Conservation (phyloP, 2,329 filamentous ascomycete genomes). For the Arthrobotrys sphaeroides region DNA sequence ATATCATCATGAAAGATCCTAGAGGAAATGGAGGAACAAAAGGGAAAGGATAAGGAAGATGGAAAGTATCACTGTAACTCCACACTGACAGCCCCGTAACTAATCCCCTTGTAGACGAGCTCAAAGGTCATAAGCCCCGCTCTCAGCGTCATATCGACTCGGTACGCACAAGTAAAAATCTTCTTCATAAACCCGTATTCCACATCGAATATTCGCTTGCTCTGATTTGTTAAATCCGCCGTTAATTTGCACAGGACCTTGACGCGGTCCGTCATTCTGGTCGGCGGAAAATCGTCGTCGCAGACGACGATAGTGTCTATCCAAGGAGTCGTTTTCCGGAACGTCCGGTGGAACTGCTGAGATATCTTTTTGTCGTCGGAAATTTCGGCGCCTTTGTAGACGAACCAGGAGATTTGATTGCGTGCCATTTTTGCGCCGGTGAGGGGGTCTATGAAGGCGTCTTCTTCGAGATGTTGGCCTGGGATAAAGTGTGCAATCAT, state of each 20-base stretch:
- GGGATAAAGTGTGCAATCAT: conserved; percentile 52
- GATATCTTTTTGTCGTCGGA: conserved; percentile 50
- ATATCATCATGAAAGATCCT: not conserved
- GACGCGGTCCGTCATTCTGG: conserved; percentile 26
- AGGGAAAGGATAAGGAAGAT: not conserved
- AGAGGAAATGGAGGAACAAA: not conserved
- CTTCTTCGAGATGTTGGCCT: conserved; percentile 45
- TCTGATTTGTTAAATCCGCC: conserved; percentile 37
- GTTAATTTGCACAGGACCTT: conserved; percentile 48
- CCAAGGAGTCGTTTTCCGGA: conserved; percentile 48
- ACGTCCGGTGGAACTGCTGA: conserved; percentile 50
- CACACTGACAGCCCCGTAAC: conserved; percentile 42
- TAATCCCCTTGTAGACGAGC: conserved; percentile 48
- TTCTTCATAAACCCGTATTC: conserved; percentile 44
- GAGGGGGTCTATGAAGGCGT: conserved; percentile 46
- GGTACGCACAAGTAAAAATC: conserved; percentile 48
- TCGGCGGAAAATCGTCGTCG: conserved; percentile 42
- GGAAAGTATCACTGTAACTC: conserved; percentile 22
- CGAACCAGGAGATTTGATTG: conserved; percentile 54
- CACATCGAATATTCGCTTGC: conserved; percentile 48
- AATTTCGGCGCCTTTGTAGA: conserved; percentile 44
- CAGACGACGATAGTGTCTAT: conserved; percentile 46
- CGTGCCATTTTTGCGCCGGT: conserved; percentile 50
- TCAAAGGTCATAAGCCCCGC: conserved; percentile 46
- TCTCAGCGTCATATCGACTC: conserved; percentile 48